Conservation (phyloP, 2,329 filamentous ascomycete genomes). For the Sporothrix curviconia region DNA sequence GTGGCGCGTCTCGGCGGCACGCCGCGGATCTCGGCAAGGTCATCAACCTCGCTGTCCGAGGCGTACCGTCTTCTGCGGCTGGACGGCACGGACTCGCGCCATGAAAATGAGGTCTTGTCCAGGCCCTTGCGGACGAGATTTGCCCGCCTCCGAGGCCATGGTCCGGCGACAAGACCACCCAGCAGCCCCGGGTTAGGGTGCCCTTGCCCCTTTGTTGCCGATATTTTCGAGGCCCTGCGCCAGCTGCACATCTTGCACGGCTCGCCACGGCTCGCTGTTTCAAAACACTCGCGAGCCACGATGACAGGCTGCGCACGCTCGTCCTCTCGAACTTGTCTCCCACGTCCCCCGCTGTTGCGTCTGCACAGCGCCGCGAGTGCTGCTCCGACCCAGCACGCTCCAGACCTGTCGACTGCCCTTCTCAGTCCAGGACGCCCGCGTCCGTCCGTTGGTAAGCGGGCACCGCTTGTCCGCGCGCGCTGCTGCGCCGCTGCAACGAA, state of each 20-base stretch:
- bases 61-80: constrained; percentile 49
- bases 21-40: constrained; percentile 47
- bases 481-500: constrained; percentile 50
- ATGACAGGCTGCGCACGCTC: constrained; percentile 19
- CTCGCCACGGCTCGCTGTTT: too few relatives aligned
- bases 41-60: constrained; percentile 46
- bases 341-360: constrained; percentile 37
- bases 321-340: constrained; percentile 44
- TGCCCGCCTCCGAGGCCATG: constrained; percentile 41
- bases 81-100: constrained; percentile 28
- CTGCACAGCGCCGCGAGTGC: constrained; percentile 32
- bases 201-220: constrained; percentile 41
- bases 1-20: constrained; percentile 46
- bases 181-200: constrained; percentile 26
- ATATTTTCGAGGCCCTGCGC: constrained; percentile 51
- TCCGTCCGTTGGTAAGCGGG: constrained; percentile 42
- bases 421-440: constrained; percentile 27
- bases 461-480: constrained; percentile 41
- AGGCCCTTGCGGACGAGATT: constrained; percentile 45
- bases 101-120: constrained; percentile 45
- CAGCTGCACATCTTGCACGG: constrained; percentile 43
- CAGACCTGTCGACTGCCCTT: constrained; percentile 44
- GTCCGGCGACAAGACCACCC: constrained; percentile 41
- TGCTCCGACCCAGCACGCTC: constrained; percentile 33
- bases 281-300: not conserved